phyloP scores from a whole-genome alignment of 148 eudicot species.

The Rhododendron kiyosumense region DNA sequence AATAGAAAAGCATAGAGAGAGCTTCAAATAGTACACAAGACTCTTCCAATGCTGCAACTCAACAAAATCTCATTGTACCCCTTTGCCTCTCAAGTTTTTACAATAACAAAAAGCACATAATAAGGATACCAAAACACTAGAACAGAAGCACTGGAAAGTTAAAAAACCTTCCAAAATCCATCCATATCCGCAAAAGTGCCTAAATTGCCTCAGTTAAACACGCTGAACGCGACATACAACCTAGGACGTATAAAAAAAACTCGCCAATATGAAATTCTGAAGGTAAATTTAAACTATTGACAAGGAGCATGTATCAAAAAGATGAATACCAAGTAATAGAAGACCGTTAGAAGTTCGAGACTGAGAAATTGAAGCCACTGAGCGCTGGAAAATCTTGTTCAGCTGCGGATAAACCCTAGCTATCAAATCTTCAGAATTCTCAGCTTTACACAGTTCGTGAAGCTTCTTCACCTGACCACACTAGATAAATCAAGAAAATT shows the following conservation, averaged over 20 bases:
- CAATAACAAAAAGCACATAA: too few relatives aligned
- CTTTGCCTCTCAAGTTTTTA: not conserved
- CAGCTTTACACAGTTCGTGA: conserved; percentile 62
- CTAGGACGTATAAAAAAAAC: not conserved
- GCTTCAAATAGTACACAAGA: not conserved
- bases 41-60: not conserved
- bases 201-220: not conserved
- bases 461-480: conserved; percentile 64
- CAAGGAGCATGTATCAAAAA: not conserved
- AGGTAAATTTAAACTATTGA: not conserved
- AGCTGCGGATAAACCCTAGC: conserved; percentile 88
- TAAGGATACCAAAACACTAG: not conserved
- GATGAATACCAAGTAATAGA: conserved; percentile 53
- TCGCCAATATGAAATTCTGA: not conserved
- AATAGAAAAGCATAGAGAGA: not conserved
- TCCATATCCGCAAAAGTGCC: not conserved
- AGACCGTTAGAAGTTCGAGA: conserved; percentile 62
- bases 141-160: not conserved
- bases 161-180: not conserved
- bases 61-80: not conserved
- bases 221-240: not conserved
- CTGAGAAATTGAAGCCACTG: conserved; percentile 66
- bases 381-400: conserved; percentile 75
- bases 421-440: conserved; percentile 85
- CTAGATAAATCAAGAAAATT: not conserved